Base-by-base conservation (phyloP, 805 yeast species). In the Kuraishia cidri region DNA sequence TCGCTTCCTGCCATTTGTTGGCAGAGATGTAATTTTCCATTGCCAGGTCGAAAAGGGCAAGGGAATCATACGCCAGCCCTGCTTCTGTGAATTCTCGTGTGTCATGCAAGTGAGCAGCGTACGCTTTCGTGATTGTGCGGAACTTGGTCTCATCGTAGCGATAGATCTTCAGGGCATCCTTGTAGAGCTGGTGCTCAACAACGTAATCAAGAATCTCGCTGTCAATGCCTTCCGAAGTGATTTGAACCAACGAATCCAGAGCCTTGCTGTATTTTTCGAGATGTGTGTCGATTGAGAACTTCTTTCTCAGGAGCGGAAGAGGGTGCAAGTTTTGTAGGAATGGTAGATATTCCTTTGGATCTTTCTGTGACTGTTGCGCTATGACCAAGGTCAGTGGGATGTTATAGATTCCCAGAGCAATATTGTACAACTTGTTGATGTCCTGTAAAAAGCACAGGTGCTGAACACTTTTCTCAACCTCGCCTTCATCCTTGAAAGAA, bases 341-440 rank as follows among this genome's bases (percentile, higher is more conserved):
- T 32, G 98, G 96, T 33, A 92, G 61, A 45, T 92, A 92, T 56
- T 92, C 99, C 48, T 88, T 86, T 16, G 99, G 99, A 59, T 92
- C 99, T 66, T 81, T 88, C 56, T 90, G 97, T 1, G 97, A 87
- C 48, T 87, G 92, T 52, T 94, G 97, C 0, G 98, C 98, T 37
- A 92, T 78, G 9, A 71, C 66, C 36, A 92, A 66, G 0, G 97
- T 74, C 46, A 90, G 62, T 36, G 78, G 77, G 26, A 92, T 77
- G 50, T 92, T 81, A 48, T 92, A 92, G 14, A 82, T 60, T 2
- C 94, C 81, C 37, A 92, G 66, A 0, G 97, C 82, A 13, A 79
- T 76, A 30, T 77, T 69, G 56, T 90, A 92, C 14, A 92, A 66
- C 38, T 72, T 62, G 48, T 86, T 86, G 24, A 87, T 94, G 56